These are phyloP conservation scores for Pyricularia sp. DNA, from an alignment of 2,329 filamentous ascomycete species.

Conservation along the genomic window DNA sequence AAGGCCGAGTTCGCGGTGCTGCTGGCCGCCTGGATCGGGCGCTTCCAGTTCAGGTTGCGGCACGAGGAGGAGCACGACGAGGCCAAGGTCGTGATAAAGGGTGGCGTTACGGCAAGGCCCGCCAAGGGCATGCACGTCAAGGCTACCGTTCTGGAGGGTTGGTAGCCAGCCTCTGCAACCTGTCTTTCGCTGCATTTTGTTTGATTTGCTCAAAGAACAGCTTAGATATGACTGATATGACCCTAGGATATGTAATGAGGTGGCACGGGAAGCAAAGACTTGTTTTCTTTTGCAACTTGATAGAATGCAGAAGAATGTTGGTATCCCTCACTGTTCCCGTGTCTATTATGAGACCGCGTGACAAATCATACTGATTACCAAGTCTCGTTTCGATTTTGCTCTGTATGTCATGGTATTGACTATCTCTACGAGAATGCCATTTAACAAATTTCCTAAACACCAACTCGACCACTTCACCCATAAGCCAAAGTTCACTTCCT, in stretches of 20 bases:
- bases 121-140: constrained; percentile 62
- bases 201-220: background rate
- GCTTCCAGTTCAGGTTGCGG: constrained; percentile 54
- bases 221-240: background rate
- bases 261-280: background rate
- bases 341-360: background rate
- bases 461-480: background rate
- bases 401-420: background rate
- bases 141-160: constrained; percentile 57
- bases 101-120: constrained; percentile 63
- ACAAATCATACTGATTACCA: background rate
- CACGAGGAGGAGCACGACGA: constrained; percentile 56
- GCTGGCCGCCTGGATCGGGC: constrained; percentile 66
- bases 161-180: constrained; percentile 35
- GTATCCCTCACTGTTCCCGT: too few species aligned
- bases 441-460: background rate
- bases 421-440: background rate
- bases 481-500: constrained; percentile 27
- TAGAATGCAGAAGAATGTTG: too few species aligned
- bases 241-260: background rate
- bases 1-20: constrained; percentile 79
- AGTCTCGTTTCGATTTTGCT: background rate
- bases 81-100: constrained; percentile 56
- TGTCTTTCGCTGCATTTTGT: background rate
- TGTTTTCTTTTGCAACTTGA: background rate